Percentiles rank a stretch among this genome's conserved stretches.
These are phyloP conservation scores for Aspergillus vadensis DNA, from an alignment of 2,329 filamentous ascomycete genomes.

Conservation along the genomic window DNA sequence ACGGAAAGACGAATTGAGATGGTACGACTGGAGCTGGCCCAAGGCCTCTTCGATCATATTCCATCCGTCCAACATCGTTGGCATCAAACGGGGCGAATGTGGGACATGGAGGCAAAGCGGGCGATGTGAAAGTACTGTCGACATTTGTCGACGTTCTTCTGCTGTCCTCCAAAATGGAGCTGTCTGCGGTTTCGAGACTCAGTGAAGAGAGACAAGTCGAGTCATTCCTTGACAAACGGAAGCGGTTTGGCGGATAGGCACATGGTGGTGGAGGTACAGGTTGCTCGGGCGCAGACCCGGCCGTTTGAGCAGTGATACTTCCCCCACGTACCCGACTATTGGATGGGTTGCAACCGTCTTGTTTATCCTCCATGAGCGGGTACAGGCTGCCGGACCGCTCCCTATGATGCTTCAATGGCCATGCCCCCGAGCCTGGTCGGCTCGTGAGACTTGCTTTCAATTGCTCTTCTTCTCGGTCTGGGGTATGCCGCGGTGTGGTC, in stretches of 20 bases:
- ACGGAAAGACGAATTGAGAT: conserved; percentile 30
- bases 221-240: conserved; percentile 38
- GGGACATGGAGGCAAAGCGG: conserved; percentile 36
- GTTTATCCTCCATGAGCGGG: conserved; percentile 27
- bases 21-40: conserved; percentile 28
- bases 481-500: conserved; percentile 40
- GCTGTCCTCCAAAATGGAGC: conserved; percentile 41
- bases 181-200: conserved; percentile 42
- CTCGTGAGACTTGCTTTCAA: conserved; percentile 27
- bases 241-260: conserved; percentile 34
- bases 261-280: conserved; percentile 41
- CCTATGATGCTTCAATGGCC: conserved; percentile 32
- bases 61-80: conserved; percentile 38
- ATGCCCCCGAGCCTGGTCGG: conserved; percentile 32
- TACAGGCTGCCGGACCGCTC: conserved; percentile 26
- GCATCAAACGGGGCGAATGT: conserved; percentile 41
- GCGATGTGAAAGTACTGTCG: conserved; percentile 34
- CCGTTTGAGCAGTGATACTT: conserved; percentile 38
- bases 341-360: conserved; percentile 26
- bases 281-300: conserved; percentile 38
- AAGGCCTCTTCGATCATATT: conserved; percentile 33
- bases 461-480: conserved; percentile 33
- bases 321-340: conserved; percentile 30
- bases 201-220: conserved; percentile 40
- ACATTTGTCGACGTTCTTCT: conserved; percentile 28